These are phyloP conservation scores for Fragaria vesca DNA, from an alignment of 306 rosid genomes.

Conservation along the genomic window DNA sequence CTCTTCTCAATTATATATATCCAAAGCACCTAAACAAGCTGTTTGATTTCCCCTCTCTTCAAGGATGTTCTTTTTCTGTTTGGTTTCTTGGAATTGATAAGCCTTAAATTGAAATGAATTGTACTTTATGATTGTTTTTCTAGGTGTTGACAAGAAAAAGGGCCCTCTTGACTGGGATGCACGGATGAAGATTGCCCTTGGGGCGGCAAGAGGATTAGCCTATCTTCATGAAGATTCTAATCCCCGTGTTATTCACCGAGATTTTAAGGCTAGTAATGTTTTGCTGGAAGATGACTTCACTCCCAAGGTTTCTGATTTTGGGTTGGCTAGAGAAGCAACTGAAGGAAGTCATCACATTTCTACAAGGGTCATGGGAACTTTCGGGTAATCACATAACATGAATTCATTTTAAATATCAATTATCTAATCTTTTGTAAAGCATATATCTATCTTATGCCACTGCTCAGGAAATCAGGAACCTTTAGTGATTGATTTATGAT, in stretches of 20 bases:
- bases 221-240: constrained; percentile 97
- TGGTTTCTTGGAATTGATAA: neutral
- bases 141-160: constrained; percentile 70
- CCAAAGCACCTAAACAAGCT: neutral
- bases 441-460: neutral
- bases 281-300: constrained; percentile 87
- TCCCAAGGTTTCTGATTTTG: constrained; percentile 97
- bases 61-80: neutral
- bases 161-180: constrained; percentile 95
- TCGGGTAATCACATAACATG: constrained; percentile 54
- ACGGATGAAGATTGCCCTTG: constrained; percentile 83
- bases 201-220: constrained; percentile 97
- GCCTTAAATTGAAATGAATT: constrained; percentile 18
- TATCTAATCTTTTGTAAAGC: constrained; percentile 3
- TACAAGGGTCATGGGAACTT: constrained; percentile 96
- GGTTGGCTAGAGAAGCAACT: constrained; percentile 96
- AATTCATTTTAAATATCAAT: constrained; percentile 1
- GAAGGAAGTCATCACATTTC: constrained; percentile 85
- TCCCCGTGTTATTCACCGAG: constrained; percentile 94
- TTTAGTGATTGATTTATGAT: neutral
- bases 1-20: neutral
- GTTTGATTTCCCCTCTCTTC: neutral
- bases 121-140: constrained; percentile 26
- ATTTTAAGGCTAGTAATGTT: constrained; percentile 91
- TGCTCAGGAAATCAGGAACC: neutral